Percentiles rank a stretch among this genome's conserved stretches.
phyloP scores from a whole-genome alignment of 345 rosid genomes.

The Cardamine resedifolia region DNA sequence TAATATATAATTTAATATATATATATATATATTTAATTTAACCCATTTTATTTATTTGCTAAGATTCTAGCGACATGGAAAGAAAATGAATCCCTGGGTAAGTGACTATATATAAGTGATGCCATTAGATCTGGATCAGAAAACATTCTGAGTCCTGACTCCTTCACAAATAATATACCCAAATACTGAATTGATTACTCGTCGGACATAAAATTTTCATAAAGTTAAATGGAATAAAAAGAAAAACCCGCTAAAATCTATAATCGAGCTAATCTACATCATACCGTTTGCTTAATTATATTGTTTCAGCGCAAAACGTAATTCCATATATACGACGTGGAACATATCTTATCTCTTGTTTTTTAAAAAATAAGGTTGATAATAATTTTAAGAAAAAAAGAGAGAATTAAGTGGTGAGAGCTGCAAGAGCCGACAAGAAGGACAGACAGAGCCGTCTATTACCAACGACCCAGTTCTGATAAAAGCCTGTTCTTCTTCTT shows the following conservation, averaged over 20 bases:
- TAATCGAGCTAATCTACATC: too few relatives aligned
- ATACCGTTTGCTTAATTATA: not conserved
- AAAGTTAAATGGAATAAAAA: not conserved
- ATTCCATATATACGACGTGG: not conserved
- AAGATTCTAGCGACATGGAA: not conserved
- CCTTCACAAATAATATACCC: not conserved
- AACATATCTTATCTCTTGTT: not conserved
- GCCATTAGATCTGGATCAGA: not conserved
- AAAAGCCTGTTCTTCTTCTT: constrained; percentile 46
- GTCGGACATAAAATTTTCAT: not conserved
- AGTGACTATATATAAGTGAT: too few relatives aligned
- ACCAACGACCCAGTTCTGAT: constrained; percentile 44
- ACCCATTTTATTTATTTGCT: not conserved
- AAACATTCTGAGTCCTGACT: not conserved
- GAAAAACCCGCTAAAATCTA: not conserved
- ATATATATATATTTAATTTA: too few relatives aligned
- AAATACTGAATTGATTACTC: not conserved
- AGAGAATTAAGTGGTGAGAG: constrained; percentile 13
- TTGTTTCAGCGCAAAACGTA: not conserved
- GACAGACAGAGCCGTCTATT: constrained; percentile 64
- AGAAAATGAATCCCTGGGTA: not conserved
- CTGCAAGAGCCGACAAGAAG: constrained; percentile 49
- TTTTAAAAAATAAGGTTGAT: not conserved
- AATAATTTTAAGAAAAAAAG: not conserved
- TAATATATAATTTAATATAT: too few relatives aligned